Conservation (phyloP, 257 asterid genomes). For the Jasminum sambac region DNA sequence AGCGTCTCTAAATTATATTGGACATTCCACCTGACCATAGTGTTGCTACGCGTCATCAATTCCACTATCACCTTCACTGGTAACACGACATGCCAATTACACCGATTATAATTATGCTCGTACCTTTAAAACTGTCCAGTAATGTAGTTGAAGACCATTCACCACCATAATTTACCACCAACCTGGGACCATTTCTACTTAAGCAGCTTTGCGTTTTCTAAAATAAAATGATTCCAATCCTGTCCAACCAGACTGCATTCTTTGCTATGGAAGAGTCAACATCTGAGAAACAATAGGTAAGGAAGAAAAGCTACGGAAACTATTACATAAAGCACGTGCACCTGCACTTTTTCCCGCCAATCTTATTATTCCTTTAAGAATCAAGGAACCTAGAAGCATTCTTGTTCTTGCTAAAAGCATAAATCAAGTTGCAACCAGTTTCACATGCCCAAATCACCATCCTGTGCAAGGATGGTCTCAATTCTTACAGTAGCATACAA, state of each 20-base stretch:
- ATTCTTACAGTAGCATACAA: neutral
- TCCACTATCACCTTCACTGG: neutral
- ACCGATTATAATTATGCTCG: neutral
- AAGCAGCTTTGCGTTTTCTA: neutral
- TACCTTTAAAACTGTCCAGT: neutral
- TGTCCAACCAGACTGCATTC: neutral
- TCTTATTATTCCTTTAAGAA: neutral
- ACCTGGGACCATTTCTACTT: neutral
- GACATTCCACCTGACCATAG: neutral
- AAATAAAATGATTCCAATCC: neutral
- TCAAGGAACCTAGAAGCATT: neutral
- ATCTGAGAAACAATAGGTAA: neutral
- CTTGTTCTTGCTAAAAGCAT: neutral
- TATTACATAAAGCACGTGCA: neutral
- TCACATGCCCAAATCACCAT: neutral
- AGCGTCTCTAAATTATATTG: neutral
- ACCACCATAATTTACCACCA: neutral
- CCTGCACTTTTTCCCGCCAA: neutral
- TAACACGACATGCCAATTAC: neutral
- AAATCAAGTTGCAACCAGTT: neutral
- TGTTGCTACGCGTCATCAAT: neutral
- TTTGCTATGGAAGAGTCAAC: neutral
- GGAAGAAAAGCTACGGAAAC: neutral
- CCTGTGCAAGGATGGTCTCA: neutral
- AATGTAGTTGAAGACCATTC: neutral